Percentiles rank a stretch among this genome's conserved stretches.
Evolutionary conservation across 306 rosid species (phyloP).

Genomic region (Dalbergia cultrata): DNA sequence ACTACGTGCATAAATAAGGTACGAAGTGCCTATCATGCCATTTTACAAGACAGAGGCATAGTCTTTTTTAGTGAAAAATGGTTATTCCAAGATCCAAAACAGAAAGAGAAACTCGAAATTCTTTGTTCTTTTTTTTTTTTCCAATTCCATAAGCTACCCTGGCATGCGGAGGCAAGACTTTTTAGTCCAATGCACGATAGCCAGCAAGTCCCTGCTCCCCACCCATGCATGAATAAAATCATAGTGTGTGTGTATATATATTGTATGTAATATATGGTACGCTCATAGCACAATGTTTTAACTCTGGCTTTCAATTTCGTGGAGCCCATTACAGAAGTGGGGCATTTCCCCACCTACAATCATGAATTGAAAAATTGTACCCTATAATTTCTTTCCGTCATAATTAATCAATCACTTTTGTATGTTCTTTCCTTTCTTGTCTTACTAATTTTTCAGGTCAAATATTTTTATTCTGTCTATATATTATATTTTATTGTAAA

Average conservation of each 20-base stretch:
- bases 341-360: slow-evolving; percentile 17
- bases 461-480: no score
- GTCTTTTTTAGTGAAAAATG: background rate
- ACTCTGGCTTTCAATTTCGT: slow-evolving; percentile 26
- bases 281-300: slow-evolving; percentile 24
- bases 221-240: slow-evolving; percentile 20
- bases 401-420: slow-evolving; percentile 11
- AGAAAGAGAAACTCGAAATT: background rate
- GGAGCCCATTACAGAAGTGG: slow-evolving; percentile 43
- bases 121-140: slow-evolving; percentile 1
- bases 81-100: slow-evolving; percentile 14
- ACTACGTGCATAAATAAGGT: slow-evolving; percentile 12
- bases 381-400: background rate
- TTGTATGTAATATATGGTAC: no score
- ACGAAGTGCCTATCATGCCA: slow-evolving; percentile 7
- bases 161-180: slow-evolving; percentile 37
- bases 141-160: slow-evolving; percentile 19
- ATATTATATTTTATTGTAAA: no score
- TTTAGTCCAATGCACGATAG: slow-evolving; percentile 21
- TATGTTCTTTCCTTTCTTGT: background rate
- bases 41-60: slow-evolving; percentile 25
- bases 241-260: no score
- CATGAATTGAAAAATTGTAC: background rate
- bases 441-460: background rate
- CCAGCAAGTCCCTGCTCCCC: background rate